A percentile compares a stretch with the other conserved stretches of the same genome.
Conservation (phyloP, 1,139 yeast species). For the Zygosaccharomyces sapae region DNA sequence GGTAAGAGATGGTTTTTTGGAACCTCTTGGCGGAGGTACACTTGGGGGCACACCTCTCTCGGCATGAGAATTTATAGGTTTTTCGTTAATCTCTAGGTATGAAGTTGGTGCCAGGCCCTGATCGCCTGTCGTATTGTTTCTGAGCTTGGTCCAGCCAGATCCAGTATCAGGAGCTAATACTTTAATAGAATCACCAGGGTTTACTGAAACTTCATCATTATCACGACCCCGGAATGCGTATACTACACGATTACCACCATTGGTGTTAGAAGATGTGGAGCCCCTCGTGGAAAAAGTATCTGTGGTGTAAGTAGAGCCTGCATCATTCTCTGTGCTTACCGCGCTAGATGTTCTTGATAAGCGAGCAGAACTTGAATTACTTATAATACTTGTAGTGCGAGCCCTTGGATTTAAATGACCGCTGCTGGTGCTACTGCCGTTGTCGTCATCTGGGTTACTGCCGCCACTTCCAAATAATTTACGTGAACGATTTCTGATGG, state of each 20-base stretch:
- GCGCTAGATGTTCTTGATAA: conserved; percentile 8
- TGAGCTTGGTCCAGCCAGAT: conserved; percentile 82
- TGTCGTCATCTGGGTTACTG: neutral
- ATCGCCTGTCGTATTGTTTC: conserved; percentile 39
- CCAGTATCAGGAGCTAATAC: conserved; percentile 76
- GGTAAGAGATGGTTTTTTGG: conserved; percentile 39
- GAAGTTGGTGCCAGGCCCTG: conserved; percentile 85
- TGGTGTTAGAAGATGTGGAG: conserved; percentile 22
- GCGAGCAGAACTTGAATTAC: conserved; percentile 7
- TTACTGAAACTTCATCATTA: conserved; percentile 65
- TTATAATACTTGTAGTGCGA: neutral
- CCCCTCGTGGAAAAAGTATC: conserved; percentile 21
- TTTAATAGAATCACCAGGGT: conserved; percentile 56
- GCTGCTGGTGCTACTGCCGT: neutral
- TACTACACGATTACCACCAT: conserved; percentile 48
- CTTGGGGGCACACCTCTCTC: conserved; percentile 47
- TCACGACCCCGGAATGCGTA: conserved; percentile 70
- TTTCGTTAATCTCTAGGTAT: conserved; percentile 53
- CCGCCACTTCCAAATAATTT: conserved; percentile 12
- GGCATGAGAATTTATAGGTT: conserved; percentile 18
- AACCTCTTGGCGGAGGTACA: conserved; percentile 82
- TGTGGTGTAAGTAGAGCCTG: conserved; percentile 25
- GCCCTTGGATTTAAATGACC: neutral
- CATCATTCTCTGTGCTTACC: conserved; percentile 9
- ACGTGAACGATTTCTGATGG: conserved; percentile 11